Percentiles rank a stretch among this genome's conserved stretches.
Evolutionary conservation across 2,329 filamentous ascomycete genomes (phyloP).

Genomic region (Allantophomopsis lycopodina): DNA sequence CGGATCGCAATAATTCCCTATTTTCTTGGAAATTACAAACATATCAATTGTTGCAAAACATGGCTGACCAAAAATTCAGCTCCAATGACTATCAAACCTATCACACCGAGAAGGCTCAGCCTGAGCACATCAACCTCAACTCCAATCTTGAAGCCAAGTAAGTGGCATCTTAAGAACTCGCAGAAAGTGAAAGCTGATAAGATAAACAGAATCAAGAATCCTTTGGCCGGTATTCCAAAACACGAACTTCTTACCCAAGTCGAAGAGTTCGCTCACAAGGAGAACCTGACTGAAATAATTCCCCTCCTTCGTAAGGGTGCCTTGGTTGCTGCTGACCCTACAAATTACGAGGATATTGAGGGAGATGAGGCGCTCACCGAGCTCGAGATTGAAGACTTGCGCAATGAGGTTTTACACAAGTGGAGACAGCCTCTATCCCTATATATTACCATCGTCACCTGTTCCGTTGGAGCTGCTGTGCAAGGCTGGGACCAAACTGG

Average conservation of each 20-base stretch:
- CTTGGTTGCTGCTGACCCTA: conserved; percentile 62
- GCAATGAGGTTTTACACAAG: conserved; percentile 47
- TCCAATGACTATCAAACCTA: not conserved
- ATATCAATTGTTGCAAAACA: too few species aligned
- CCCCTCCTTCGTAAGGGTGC: conserved; percentile 53
- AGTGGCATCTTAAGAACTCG: not conserved
- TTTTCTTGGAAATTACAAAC: too few species aligned
- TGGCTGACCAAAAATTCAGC: too few species aligned
- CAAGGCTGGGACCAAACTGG: conserved; percentile 63
- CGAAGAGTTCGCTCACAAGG: conserved; percentile 44
- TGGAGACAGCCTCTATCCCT: conserved; percentile 56
- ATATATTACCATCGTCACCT: conserved; percentile 43
- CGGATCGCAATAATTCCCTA: too few species aligned
- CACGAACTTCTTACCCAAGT: conserved; percentile 37
- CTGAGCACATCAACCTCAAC: not conserved
- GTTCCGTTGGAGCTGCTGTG: conserved; percentile 53
- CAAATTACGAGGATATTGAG: conserved; percentile 35
- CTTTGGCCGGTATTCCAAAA: conserved; percentile 37
- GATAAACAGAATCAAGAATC: conserved; percentile 27
- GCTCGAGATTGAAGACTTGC: conserved; percentile 24
- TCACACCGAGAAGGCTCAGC: not conserved
- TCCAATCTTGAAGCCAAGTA: not conserved
- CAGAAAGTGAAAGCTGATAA: not conserved
- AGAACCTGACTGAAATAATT: conserved; percentile 43
- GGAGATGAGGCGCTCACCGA: not conserved